Evolutionary conservation across 2,329 filamentous ascomycete genomes (phyloP).

Genomic region (Epicoccum sorghinum): DNA sequence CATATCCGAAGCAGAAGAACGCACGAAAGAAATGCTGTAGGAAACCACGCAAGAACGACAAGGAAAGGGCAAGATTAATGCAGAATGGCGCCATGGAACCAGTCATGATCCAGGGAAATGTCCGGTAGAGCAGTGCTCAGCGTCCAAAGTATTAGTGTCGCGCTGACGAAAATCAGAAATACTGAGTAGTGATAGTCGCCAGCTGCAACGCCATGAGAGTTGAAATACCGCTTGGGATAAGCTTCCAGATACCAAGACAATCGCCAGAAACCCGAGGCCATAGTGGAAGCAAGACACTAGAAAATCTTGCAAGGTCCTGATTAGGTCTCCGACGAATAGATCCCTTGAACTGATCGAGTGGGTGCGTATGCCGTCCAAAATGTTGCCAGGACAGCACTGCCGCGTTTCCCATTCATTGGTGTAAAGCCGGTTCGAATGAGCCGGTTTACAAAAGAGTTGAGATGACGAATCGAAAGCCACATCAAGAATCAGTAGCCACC

Average conservation of each 20-base stretch:
- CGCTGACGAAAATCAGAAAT: conserved; percentile 21
- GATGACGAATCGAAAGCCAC: conserved; percentile 49
- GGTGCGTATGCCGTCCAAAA: conserved; percentile 47
- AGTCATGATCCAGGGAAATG: conserved; percentile 34
- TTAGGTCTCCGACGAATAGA: conserved; percentile 43
- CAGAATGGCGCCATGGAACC: conserved; percentile 34
- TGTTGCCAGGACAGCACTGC: conserved; percentile 50
- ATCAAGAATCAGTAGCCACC: conserved; percentile 56
- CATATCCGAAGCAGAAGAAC: conserved; percentile 46
- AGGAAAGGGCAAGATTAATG: conserved; percentile 42
- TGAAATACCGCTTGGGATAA: conserved; percentile 38
- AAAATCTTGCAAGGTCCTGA: conserved; percentile 42
- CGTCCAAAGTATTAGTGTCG: conserved; percentile 27
- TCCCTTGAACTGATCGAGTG: conserved; percentile 45
- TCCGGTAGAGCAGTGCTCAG: conserved; percentile 37
- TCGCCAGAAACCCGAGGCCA: conserved; percentile 36
- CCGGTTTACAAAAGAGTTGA: conserved; percentile 48
- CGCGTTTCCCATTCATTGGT: conserved; percentile 52
- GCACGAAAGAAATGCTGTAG: conserved; percentile 37
- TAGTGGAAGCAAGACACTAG: conserved; percentile 32
- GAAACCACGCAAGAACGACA: conserved; percentile 30
- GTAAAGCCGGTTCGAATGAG: conserved; percentile 37
- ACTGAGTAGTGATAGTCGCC: conserved; percentile 27
- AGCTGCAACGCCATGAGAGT: conserved; percentile 30
- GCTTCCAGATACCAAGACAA: conserved; percentile 36